Evolutionary conservation across 2,329 filamentous ascomycete genomes (phyloP).

Genomic region (Beauveria asiatica): DNA sequence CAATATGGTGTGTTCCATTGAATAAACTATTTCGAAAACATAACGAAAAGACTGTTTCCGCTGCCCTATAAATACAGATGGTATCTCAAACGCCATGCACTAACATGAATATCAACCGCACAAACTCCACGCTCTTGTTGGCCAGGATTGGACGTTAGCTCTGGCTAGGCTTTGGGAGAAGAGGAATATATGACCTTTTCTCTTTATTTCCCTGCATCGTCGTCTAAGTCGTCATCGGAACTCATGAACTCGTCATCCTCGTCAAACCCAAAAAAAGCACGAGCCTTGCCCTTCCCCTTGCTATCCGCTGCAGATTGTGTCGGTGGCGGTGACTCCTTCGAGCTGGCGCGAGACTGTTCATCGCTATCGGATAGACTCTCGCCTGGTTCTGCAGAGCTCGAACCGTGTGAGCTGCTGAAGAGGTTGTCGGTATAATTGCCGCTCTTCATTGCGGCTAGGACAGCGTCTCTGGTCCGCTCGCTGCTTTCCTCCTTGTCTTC

Average conservation of each 20-base stretch:
- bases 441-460: slow-evolving; percentile 59
- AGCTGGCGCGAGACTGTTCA: slow-evolving; percentile 26
- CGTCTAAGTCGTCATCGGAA: slow-evolving; percentile 51
- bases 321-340: slow-evolving; percentile 41
- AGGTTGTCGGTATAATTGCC: slow-evolving; percentile 55
- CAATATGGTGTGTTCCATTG: slow-evolving; percentile 10
- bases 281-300: slow-evolving; percentile 30
- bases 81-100: background rate
- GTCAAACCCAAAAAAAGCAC: slow-evolving; percentile 66
- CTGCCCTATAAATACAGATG: background rate
- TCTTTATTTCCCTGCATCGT: slow-evolving; percentile 12
- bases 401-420: slow-evolving; percentile 42
- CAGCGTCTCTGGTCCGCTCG: slow-evolving; percentile 72
- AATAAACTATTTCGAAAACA: background rate
- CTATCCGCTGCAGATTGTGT: slow-evolving; percentile 31
- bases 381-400: slow-evolving; percentile 27
- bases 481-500: slow-evolving; percentile 88
- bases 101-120: too few relatives aligned
- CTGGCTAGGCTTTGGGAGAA: background rate
- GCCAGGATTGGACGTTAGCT: too few relatives aligned
- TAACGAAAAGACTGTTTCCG: background rate
- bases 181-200: background rate
- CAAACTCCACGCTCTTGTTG: background rate
- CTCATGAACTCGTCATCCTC: slow-evolving; percentile 71
- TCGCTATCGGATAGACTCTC: slow-evolving; percentile 28